Evolutionary conservation across 345 rosid genomes (phyloP), one percentile per base, ranked within the genome.

Genomic region (Boechera retrofracta): DNA sequence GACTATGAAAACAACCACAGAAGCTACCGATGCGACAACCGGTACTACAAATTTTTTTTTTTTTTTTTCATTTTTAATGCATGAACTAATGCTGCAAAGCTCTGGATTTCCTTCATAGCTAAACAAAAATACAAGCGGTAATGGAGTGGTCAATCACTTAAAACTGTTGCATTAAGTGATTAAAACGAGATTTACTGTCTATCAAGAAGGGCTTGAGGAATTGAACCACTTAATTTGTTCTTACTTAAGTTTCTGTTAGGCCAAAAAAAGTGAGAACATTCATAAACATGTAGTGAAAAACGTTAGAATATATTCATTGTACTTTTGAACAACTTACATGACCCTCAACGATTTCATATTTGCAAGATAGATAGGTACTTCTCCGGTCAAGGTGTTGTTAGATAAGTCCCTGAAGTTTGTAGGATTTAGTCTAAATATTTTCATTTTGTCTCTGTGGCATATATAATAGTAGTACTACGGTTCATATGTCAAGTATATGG

Each of bases 381-480:
- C 18, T 62, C 89, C 87, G 0, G 62, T 62, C 64, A 86, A 76
- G 28, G 7, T 73, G 36, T 83, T 82, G 64, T 75, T 74, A 4
- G 84, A 83, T 24, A 83, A 71, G 71, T 85, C 86, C 86, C 86
- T 42, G n/a, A 42, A 11, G 6, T 42, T 3, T 42, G n/a, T 1
- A 12, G 5, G n/a, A 42, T 42, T 42, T 1, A 42, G 48, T 38
- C 42, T 6, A 4, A 42, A 8, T 38, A 38, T 38, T 38, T 8
- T 0, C 42, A 38, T 8, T 38, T 8, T 38, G 4, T 31, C 5
- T 31, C 33, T 31, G 33, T 31, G 21, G 21, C 21, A 3, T 31
- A 3, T 31, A 3, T 31, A 31, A 31, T 26, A 31, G 4, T 3
- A 31, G 11, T 38, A 36, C 10, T 36, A 36, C 1, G 12, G 42